Evolutionary conservation across 2,329 filamentous ascomycete genomes (phyloP), one percentile per base, ranked within the genome.

Genomic region (Proliferodiscus dingleyae): DNA sequence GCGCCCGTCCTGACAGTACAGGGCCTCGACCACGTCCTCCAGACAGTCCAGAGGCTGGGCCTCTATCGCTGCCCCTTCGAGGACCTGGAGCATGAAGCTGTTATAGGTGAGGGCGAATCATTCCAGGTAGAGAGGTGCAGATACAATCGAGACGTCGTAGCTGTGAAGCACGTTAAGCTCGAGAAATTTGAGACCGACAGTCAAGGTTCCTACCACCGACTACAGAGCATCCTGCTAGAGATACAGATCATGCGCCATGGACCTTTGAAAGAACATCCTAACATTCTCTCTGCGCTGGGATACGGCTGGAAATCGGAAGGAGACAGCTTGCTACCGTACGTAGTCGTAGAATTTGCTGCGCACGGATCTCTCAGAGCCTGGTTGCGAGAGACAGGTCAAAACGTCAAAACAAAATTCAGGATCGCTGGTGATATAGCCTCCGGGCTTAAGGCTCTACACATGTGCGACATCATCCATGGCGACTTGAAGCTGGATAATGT

Each of bases 401-500:
- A 15, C 4, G 3, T 41, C 16, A 41, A 32, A 19, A 22, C 24
- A 15, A 41, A 41, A 3, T 18, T 41, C 15, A 23, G 19, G n/a
- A 18, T 41, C 4, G 24, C 24, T 15, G 24, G 24, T n/a, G 38
- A 41, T 41, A 16, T 41, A 19, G 38, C 38, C 16, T 10, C 24
- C 11, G 26, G 38, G n/a, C 13, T 41, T 3, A 32, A 28, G 11
- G 16, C 28, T 13, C 11, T 41, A 18, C 38, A 41, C n/a, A 28
- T 16, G 19, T 41, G 38, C 19, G 26, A 32, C 11, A 41, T 41
- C 15, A 19, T 41, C n/a, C 38, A 41, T 41, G 5, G 38, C 10
- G 38, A 41, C n/a, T 26, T 41, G 9, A 41, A 41, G 26, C 18
- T 41, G 23, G 24, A 30, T 13, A 41, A 41, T 15, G 13, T 28